Conservation (phyloP, 306 rosid species). For the Cyamopsis tetragonoloba region DNA sequence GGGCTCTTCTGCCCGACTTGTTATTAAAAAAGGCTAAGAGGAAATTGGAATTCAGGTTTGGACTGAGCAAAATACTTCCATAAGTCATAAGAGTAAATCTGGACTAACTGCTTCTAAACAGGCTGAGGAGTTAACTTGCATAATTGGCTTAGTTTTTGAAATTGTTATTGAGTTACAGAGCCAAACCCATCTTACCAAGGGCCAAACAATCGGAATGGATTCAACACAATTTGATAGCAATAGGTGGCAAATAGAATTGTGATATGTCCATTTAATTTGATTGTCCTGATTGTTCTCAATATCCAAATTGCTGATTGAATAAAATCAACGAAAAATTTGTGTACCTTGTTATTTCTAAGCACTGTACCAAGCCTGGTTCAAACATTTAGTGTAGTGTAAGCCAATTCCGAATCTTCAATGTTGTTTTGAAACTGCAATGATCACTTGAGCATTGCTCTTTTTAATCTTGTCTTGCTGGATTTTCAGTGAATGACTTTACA, state of each 20-base stretch:
- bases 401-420: conserved; percentile 6
- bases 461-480: conserved; percentile 27
- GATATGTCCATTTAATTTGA: background rate
- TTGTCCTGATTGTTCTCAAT: background rate
- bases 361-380: conserved; percentile 1
- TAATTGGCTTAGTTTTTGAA: background rate
- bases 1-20: too few relatives aligned
- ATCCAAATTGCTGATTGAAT: conserved; percentile 5
- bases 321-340: conserved; percentile 1
- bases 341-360: background rate
- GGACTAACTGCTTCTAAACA: background rate
- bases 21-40: too few relatives aligned
- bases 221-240: background rate
- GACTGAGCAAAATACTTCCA: background rate
- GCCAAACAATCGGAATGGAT: conserved; percentile 11
- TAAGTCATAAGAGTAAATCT: background rate
- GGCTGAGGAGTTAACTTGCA: background rate
- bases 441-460: background rate
- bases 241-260: background rate
- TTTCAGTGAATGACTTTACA: conserved; percentile 35
- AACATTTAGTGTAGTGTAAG: background rate
- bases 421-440: background rate
- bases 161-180: background rate
- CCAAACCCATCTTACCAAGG: background rate
- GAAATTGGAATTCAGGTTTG: background rate